A percentile compares a stretch with the other conserved stretches of the same genome.
Conservation (phyloP, 179 eudicot species). For the Corrigiola litoralis region DNA sequence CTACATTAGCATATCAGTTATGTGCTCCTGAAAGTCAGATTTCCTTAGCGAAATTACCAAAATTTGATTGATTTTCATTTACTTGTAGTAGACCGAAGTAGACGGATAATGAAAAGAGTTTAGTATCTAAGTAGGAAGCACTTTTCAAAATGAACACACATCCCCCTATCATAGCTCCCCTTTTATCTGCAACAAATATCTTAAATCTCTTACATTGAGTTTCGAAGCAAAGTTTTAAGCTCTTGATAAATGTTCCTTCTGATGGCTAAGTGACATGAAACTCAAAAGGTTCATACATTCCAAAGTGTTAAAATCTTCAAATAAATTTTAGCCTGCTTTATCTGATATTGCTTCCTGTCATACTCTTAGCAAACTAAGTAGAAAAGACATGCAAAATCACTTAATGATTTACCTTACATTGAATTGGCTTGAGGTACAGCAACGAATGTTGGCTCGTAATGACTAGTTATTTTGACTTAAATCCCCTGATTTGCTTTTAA, state of each 20-base stretch:
- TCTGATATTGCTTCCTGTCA: neutral
- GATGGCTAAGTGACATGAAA: neutral
- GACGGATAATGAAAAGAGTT: neutral
- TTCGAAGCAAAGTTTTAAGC: neutral
- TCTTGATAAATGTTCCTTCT: neutral
- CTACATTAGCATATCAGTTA: neutral
- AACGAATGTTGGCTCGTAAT: neutral
- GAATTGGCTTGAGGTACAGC: neutral
- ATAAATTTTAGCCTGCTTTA: neutral
- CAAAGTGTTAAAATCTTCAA: neutral
- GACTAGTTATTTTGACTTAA: too few relatives aligned
- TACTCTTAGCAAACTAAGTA: neutral
- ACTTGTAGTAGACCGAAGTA: neutral
- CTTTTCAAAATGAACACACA: neutral
- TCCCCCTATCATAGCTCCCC: neutral
- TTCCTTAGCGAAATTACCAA: neutral
- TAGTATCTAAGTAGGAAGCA: neutral
- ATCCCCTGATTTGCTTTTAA: too few relatives aligned
- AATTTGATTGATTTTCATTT: neutral
- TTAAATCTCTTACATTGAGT: neutral
- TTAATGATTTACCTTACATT: slow-evolving; percentile 2
- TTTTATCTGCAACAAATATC: neutral
- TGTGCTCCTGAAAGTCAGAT: neutral
- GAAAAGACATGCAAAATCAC: neutral
- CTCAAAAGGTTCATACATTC: neutral